Percentiles rank a stretch among this genome's conserved stretches.
Conservation (phyloP, 2,329 filamentous ascomycete species). For the Fusarium sp. region DNA sequence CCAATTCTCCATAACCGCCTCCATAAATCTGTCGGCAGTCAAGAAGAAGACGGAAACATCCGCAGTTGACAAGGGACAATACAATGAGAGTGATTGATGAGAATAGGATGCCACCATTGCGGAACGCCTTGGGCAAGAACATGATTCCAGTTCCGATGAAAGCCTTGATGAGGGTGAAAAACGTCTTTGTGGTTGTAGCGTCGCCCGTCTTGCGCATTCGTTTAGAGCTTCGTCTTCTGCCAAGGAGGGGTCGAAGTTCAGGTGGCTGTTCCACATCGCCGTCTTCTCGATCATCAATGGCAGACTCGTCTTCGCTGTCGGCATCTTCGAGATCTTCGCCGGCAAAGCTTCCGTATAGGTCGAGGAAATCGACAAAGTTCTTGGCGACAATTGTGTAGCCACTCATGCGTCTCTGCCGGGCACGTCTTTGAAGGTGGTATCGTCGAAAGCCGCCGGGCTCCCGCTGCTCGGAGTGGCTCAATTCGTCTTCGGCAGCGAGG, state of each 20-base stretch:
- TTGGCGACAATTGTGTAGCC: constrained; percentile 64
- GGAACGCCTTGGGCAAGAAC: constrained; percentile 82
- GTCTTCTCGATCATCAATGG: constrained; percentile 58
- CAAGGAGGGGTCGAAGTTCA: constrained; percentile 67
- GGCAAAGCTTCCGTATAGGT: constrained; percentile 79
- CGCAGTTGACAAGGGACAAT: constrained; percentile 72
- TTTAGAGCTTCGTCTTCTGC: constrained; percentile 61
- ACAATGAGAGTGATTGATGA: constrained; percentile 73
- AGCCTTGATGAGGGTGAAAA: constrained; percentile 81
- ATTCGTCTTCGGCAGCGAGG: constrained; percentile 42
- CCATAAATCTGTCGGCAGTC: constrained; percentile 71
- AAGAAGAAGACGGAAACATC: constrained; percentile 77
- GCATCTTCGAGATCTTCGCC: constrained; percentile 72
- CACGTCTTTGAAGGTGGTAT: constrained; percentile 49
- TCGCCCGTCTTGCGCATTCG: constrained; percentile 61
- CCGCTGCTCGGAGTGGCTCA: constrained; percentile 52
- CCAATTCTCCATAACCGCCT: constrained; percentile 79
- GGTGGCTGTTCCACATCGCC: constrained; percentile 55
- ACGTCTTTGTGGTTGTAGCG: constrained; percentile 75
- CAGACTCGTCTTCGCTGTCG: constrained; percentile 66
- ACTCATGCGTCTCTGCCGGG: constrained; percentile 51
- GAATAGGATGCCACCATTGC: constrained; percentile 80
- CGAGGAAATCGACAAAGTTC: constrained; percentile 79
- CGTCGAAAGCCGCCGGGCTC: constrained; percentile 61
- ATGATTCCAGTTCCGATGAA: constrained; percentile 85